phyloP scores from a whole-genome alignment of 2,329 filamentous ascomycete genomes.

The Microdochium paspali region DNA sequence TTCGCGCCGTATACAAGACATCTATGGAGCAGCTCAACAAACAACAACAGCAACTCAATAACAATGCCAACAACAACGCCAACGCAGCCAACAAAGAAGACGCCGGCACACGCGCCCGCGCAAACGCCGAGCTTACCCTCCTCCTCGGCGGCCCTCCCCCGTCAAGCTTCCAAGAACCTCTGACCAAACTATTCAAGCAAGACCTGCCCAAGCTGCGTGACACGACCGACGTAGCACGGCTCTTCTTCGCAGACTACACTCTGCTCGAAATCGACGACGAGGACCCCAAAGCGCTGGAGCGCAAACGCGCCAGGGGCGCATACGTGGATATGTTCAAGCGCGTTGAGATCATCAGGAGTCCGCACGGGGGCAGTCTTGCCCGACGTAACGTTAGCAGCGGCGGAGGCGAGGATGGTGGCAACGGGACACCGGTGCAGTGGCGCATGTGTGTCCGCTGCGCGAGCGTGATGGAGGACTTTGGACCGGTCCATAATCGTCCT shows the following conservation, averaged over 20 bases:
- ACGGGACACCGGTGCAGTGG: constrained; percentile 17
- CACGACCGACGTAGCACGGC: constrained; percentile 35
- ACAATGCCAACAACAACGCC: constrained; percentile 10
- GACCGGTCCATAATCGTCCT: constrained; percentile 25
- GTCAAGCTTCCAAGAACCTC: constrained; percentile 39
- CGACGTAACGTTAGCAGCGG: constrained; percentile 3
- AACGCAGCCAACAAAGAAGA: constrained; percentile 25
- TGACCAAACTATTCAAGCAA: constrained; percentile 55
- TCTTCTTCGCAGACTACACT: constrained; percentile 66
- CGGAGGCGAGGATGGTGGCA: neutral
- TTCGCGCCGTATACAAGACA: constrained; percentile 39
- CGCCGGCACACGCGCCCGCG: constrained; percentile 32
- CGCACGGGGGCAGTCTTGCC: neutral
- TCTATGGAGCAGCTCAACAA: constrained; percentile 33
- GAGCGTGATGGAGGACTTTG: constrained; percentile 55
- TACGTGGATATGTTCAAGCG: constrained; percentile 50
- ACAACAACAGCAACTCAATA: constrained; percentile 27
- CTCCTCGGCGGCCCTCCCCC: constrained; percentile 38
- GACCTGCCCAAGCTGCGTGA: constrained; percentile 48
- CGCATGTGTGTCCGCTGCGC: constrained; percentile 51
- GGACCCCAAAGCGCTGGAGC: constrained; percentile 29
- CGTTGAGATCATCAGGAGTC: constrained; percentile 34
- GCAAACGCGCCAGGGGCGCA: constrained; percentile 23
- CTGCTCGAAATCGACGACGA: constrained; percentile 59
- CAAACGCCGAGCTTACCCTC: constrained; percentile 41